Evolutionary conservation across 345 rosid species (phyloP), one percentile per base, ranked within the genome.

Genomic region (Heritiera littoralis): DNA sequence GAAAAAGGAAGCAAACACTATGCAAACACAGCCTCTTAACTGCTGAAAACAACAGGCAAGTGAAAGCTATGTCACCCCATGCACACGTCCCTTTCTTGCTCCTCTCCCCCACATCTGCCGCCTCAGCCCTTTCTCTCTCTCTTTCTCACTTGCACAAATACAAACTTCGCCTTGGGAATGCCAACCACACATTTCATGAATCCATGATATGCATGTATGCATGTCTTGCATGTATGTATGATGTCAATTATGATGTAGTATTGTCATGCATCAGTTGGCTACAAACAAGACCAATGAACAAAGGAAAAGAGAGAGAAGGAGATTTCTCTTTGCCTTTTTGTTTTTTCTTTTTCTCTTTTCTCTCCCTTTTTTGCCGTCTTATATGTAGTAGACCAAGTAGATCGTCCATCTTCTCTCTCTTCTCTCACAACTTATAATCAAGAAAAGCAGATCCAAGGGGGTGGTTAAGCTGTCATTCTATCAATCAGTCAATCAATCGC

Each of bases 91-190:
- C 74, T 87, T 85, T 87, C 88, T 41, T 30, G 72, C 81, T 80
- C 83, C 86, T 85, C 88, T 85, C 90, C 79, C 86, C 90, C 87
- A 87, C 83, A 76, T 81, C 86, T 85, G 80, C 86, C 88, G 88
- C 88, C 77, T 78, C 38, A 71, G 23, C 59, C 59, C 82, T 41
- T 4, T 72, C 85, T 68, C 80, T 81, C 80, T 61, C 56, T 46
- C 56, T 64, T 38, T 81, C 80, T 56, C 80, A 9, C 60, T 38
- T 3, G 41, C 54, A 43, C 8, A 75, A 41, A 49, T 32, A 63
- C 58, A 76, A 23, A 9, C 23, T 17, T 46, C 58, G 76, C 83
- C 23, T 87, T 81, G 87, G 90, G 88, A 88, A 84, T 78, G 86
- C 66, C 84, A 79, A 77, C 87, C 55, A 59, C 59, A 11, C 43